Evolutionary conservation across 345 rosid genomes (phyloP), one percentile per base, ranked within the genome.

Genomic region (Gossypium longicalyx): DNA sequence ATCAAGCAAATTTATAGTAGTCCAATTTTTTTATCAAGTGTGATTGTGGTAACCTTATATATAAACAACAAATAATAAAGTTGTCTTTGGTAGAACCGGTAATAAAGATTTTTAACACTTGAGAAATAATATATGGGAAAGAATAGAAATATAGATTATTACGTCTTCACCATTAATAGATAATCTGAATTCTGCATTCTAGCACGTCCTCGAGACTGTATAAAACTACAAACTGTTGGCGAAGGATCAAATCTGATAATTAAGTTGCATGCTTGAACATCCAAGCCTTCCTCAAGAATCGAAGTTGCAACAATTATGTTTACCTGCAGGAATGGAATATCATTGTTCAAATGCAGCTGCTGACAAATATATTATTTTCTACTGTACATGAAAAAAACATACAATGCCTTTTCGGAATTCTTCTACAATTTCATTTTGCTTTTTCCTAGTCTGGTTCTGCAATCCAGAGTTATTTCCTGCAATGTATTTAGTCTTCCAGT

Each of bases 161-260:
- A 93, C 98, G 84, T 87, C 64, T 85, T 62, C 78, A 95, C 85
- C 91, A 95, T 87, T 83, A 95, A 82, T 74, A 95, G 23, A 75
- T 87, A 95, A 29, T 93, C 96, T 2, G 98, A 93, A 78, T 90
- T 83, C 70, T 76, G 84, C 96, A 86, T 90, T 83, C 99, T 85
- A 29, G 99, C 99, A 77, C 98, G 97, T 71, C 99, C 99, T 27
- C 95, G 87, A n/a, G 99, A 93, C 83, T 95, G 99, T 73, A 95
- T 95, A 79, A 90, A 95, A 82, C 99, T 95, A 81, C 93, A 86
- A 73, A 91, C 86, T 11, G 91, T 93, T 72, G 85, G 51, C 9
- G 91, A 78, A 19, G 98, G 99, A 73, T 95, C 99, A 72, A 95
- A 95, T 84, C 90, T 87, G 53, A 95, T 77, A 63, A 95, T 96